phyloP scores from a whole-genome alignment of 139 green algal genomes.

The Chloropicon primus region DNA sequence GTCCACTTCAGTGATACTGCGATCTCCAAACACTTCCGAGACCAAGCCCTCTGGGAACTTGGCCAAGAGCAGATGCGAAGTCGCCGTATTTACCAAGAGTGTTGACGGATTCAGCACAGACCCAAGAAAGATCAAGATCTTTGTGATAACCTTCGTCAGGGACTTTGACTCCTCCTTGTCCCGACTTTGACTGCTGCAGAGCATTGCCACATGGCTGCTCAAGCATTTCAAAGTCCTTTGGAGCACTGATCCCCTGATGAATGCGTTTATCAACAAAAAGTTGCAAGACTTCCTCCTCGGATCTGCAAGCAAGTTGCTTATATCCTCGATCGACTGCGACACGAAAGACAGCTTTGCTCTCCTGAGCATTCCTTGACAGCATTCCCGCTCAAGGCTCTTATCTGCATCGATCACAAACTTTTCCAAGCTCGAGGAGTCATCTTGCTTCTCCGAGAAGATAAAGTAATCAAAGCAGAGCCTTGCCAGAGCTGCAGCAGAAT shows the following conservation, averaged over 20 bases:
- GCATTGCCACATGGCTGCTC: not conserved
- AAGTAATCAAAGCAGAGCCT: not conserved
- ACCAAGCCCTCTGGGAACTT: not conserved
- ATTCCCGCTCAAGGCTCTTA: not conserved
- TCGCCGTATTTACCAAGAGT: not conserved
- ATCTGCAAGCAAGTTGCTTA: not conserved
- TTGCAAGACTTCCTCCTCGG: not conserved
- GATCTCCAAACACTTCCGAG: not conserved
- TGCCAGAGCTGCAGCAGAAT: not conserved
- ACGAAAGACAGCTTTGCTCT: not conserved
- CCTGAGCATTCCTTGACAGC: not conserved
- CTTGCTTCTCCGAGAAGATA: not conserved
- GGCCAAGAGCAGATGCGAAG: not conserved
- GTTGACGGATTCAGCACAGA: not conserved
- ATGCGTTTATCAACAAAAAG: not conserved
- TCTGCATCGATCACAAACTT: not conserved
- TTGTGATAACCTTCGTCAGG: not conserved
- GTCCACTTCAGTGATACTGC: not conserved
- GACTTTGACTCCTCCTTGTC: not conserved
- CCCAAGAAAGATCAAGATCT: not conserved
- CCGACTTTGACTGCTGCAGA: not conserved
- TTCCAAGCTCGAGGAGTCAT: not conserved
- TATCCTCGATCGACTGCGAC: not conserved
- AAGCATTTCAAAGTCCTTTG: not conserved
- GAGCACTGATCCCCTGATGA: not conserved